Evolutionary conservation across 2,329 filamentous ascomycete species (phyloP).

Genomic region (Blumeria graminis): DNA sequence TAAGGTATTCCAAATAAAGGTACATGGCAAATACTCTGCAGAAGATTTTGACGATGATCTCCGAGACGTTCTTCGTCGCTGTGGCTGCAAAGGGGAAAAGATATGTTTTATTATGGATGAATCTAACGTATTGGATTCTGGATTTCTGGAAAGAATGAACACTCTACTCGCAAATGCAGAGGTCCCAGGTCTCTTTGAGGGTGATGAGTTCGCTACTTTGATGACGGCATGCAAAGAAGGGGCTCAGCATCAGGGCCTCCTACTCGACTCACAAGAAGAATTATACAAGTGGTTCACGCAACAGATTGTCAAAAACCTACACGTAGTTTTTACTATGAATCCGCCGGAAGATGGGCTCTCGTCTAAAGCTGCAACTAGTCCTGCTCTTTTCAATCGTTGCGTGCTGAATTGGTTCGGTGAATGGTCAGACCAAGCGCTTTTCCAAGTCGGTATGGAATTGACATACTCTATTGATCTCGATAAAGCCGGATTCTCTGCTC

Average conservation of each 20-base stretch:
- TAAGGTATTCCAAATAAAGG: slow-evolving; percentile 98
- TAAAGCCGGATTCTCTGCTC: slow-evolving; percentile 59
- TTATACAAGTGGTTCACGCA: slow-evolving; percentile 99
- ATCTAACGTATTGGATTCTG: slow-evolving; percentile 91
- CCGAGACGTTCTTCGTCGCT: slow-evolving; percentile 73
- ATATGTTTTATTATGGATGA: slow-evolving; percentile 99
- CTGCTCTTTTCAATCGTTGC: slow-evolving; percentile 95
- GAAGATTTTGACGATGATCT: slow-evolving; percentile 98
- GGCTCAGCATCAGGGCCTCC: slow-evolving; percentile 78
- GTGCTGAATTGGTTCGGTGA: slow-evolving; percentile 99
- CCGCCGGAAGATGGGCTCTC: slow-evolving; percentile 85
- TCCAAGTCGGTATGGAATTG: slow-evolving; percentile 88
- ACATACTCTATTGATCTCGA: slow-evolving; percentile 94
- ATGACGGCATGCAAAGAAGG: slow-evolving; percentile 99
- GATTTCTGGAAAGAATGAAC: slow-evolving; percentile 98
- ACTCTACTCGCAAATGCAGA: slow-evolving; percentile 97
- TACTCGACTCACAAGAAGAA: slow-evolving; percentile 93
- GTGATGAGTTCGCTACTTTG: slow-evolving; percentile 92
- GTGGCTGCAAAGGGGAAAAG: slow-evolving; percentile 95
- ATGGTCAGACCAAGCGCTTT: slow-evolving; percentile 97
- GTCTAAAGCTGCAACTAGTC: slow-evolving; percentile 91
- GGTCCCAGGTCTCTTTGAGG: slow-evolving; percentile 93
- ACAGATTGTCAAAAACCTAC: slow-evolving; percentile 95
- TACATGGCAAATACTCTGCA: slow-evolving; percentile 91
- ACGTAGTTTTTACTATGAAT: slow-evolving; percentile 99